Evolutionary conservation across 2,329 filamentous ascomycete genomes (phyloP).

Genomic region (Nigrospora oryzae): DNA sequence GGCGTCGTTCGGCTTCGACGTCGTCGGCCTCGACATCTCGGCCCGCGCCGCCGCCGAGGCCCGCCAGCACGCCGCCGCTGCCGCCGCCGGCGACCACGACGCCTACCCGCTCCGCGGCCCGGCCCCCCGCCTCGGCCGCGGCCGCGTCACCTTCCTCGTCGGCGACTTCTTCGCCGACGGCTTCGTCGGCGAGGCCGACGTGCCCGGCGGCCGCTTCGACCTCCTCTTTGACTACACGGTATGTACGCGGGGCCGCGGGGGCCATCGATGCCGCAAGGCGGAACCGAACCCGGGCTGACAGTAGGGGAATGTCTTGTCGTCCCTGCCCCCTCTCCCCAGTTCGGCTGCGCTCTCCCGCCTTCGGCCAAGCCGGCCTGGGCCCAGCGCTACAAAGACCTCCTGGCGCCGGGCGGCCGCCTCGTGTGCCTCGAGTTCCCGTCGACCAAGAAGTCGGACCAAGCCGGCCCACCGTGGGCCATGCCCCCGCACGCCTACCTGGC

Average conservation of each 20-base stretch:
- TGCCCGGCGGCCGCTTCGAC: slow-evolving; percentile 47
- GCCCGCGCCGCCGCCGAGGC: slow-evolving; percentile 36
- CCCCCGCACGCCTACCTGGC: slow-evolving; percentile 62
- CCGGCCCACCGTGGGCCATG: slow-evolving; percentile 67
- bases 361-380: slow-evolving; percentile 45
- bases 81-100: slow-evolving; percentile 30
- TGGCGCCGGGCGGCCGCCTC: slow-evolving; percentile 40
- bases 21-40: slow-evolving; percentile 65
- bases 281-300: neutral
- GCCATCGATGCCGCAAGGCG: neutral
- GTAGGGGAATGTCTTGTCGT: no score
- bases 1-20: slow-evolving; percentile 67
- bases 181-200: slow-evolving; percentile 37
- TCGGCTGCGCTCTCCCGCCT: slow-evolving; percentile 54
- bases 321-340: slow-evolving; percentile 27
- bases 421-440: slow-evolving; percentile 72
- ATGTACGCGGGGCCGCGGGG: slow-evolving; percentile 13
- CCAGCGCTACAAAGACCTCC: slow-evolving; percentile 38
- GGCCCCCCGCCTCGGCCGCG: slow-evolving; percentile 19
- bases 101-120: neutral
- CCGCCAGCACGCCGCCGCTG: slow-evolving; percentile 28
- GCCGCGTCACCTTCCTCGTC: slow-evolving; percentile 44
- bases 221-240: slow-evolving; percentile 58
- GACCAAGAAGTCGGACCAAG: slow-evolving; percentile 54
- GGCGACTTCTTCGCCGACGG: slow-evolving; percentile 61